Conservation (phyloP, 2,329 filamentous ascomycete species). For the Ceratocystis albifundus region DNA sequence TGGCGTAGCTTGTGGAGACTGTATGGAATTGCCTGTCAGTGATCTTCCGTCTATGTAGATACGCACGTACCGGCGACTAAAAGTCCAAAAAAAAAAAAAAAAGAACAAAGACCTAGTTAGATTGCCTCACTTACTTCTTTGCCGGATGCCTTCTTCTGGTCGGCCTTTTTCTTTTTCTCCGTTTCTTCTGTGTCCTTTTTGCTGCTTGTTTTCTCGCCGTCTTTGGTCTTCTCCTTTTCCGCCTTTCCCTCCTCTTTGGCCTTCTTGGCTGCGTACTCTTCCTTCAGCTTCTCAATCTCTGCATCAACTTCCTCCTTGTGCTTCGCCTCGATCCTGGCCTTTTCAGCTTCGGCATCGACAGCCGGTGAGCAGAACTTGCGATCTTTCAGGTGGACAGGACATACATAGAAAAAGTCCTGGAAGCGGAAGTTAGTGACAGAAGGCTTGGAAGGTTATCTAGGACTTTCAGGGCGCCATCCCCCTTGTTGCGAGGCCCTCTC, state of each 20-base stretch:
- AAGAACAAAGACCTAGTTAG: background rate
- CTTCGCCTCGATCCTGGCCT: slow-evolving; percentile 32
- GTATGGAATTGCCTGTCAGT: background rate
- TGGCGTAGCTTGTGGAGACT: slow-evolving; percentile 19
- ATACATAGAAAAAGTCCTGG: slow-evolving; percentile 84
- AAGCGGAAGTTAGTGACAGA: background rate
- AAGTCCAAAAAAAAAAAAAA: background rate
- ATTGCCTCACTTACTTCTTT: background rate
- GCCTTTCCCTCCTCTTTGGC: slow-evolving; percentile 58
- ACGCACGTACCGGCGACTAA: background rate
- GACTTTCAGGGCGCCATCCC: background rate
- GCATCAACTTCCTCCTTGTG: slow-evolving; percentile 50
- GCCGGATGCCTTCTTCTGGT: slow-evolving; percentile 16
- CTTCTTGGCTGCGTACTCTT: slow-evolving; percentile 65
- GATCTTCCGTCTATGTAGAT: background rate
- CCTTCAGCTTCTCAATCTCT: slow-evolving; percentile 54
- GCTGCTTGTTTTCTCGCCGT: slow-evolving; percentile 36
- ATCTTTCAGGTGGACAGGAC: slow-evolving; percentile 71
- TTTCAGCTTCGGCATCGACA: slow-evolving; percentile 55
- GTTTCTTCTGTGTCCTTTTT: slow-evolving; percentile 30
- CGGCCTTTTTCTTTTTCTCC: slow-evolving; percentile 31
- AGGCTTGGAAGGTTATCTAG: slow-evolving; percentile 18
- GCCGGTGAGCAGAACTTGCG: slow-evolving; percentile 66
- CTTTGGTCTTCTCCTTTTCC: slow-evolving; percentile 39
- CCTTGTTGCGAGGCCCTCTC: background rate